Conservation (phyloP, 1,284 basidiomycete genomes). For the Spongispora temasekensis region DNA sequence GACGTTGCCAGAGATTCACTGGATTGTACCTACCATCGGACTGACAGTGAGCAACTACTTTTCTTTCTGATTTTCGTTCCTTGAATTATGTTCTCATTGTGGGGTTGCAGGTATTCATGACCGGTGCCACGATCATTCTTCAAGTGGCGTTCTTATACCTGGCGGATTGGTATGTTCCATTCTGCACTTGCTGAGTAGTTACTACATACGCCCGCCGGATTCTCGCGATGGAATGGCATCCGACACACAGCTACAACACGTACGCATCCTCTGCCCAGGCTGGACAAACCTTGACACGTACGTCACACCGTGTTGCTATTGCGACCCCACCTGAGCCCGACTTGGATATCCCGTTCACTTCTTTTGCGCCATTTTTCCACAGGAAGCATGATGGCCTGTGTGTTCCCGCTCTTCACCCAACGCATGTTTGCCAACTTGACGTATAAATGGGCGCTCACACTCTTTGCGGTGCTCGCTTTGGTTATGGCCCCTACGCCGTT, state of each 20-base stretch:
- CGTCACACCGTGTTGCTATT: slow-evolving; percentile 29
- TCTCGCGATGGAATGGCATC: background rate
- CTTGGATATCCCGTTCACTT: no score
- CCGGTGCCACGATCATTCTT: slow-evolving; percentile 59
- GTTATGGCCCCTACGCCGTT: slow-evolving; percentile 67
- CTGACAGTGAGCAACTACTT: slow-evolving; percentile 35
- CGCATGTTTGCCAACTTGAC: slow-evolving; percentile 61
- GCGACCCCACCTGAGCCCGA: no score
- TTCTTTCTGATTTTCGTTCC: background rate
- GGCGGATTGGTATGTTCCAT: slow-evolving; percentile 59
- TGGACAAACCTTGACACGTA: slow-evolving; percentile 69
- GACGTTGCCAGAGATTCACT: slow-evolving; percentile 32
- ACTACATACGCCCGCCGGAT: background rate
- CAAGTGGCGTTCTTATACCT: slow-evolving; percentile 69
- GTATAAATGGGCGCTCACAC: slow-evolving; percentile 70
- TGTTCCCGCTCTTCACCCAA: slow-evolving; percentile 64
- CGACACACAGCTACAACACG: slow-evolving; percentile 55
- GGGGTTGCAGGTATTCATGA: slow-evolving; percentile 53
- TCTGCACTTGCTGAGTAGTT: background rate
- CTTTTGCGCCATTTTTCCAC: no score
- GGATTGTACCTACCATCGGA: slow-evolving; percentile 47
- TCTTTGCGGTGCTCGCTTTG: slow-evolving; percentile 61
- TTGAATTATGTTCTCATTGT: background rate
- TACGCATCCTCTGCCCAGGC: slow-evolving; percentile 78
- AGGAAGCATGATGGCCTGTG: slow-evolving; percentile 59